Base-by-base conservation (phyloP, 768 basidiomycete genomes). In the Lepiota venenata region DNA sequence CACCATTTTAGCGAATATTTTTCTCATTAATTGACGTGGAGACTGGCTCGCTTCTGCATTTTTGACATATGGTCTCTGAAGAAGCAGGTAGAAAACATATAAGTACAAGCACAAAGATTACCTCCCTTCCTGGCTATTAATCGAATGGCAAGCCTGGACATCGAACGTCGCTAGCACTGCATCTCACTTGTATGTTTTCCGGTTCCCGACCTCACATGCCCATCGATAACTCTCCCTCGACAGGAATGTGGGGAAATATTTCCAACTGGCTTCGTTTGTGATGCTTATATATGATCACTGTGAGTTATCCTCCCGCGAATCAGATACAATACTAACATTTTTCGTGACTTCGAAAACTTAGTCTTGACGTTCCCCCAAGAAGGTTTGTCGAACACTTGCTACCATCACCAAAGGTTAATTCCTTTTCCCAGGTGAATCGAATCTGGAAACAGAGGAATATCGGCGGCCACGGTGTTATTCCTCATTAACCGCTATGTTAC, bases 401-500 rank as follows among this genome's bases (percentile, higher is more conserved):
- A 2, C 11, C 20, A n/a, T 22, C 15, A 52, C 20, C 18, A 14
- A 15, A 43, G 11, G 2, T 32, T 10, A n/a, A 42, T 4, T 2
- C 29, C 8, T 52, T 18, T 27, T 27, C 20, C 36, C 40, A 67
- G 67, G 63, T 67, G 38, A 64, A 66, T 14, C 57, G 66, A 6
- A 63, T 70, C 7, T 70, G 69, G 69, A 62, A 61, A 40, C 58
- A 47, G 36, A 64, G 55, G 45, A n/a, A 27, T 66, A 6, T 63
- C 63, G 8, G 62, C 61, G 2, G 66, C 58, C 2, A 59, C 63
- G 0, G 37, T 66, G n/a, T 57, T 70, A n/a, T 70, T 68, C 56
- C 47, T 68, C 5, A 49, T 70, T 18, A 69, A 67, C 50, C 63
- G 69, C 15, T 70, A 69, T 56, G 46, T 60, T 25, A 67, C 65